Base-by-base conservation (phyloP, 179 eudicot species). In the Beta macrorhiza region DNA sequence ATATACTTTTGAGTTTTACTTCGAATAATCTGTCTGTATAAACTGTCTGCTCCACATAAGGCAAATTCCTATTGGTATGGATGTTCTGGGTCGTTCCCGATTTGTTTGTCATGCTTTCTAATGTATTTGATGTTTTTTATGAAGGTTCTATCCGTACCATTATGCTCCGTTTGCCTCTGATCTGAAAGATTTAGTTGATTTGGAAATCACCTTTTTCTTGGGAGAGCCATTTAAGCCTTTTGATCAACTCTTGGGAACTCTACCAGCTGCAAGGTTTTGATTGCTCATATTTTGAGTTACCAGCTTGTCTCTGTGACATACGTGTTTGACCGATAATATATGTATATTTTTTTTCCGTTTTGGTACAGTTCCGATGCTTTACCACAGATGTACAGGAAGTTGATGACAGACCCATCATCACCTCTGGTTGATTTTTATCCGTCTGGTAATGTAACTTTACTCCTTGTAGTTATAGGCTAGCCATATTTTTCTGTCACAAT, bases 121-220 rank as follows among this genome's bases (percentile, higher is more conserved):
- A 76, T 84, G 16, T 59, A 2, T 29, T 25, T 51, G 55, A 73
- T 77, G 61, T 79, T 81, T 70, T 70, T 76, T 72, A 49, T 88
- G 67, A 83, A 95, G 99, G 99, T 97, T 88, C 78, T 97, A 97
- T 78, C 99, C 99, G 32, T 94, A 94, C 85, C 99, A 97, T 89
- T 97, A 97, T 91, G 98, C 99, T 80, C 99, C 99, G 61, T 97
- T 97, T 86, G 99, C 99, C 73, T 94, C 98, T 82, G 99, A 97
- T 85, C 87, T 97, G 65, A 94, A 94, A 87, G 97, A 90, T 79
- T 84, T 97, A 76, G 87, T 88, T 76, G 99, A 97, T 74, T 82
- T 97, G 81, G 98, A 97, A 77, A 97, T 97, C 73, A 92, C 94
- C 17, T 97, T 97, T 90, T 92, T 94, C 88, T 72, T 86, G 80